A percentile compares a stretch with the other conserved stretches of the same genome.
phyloP scores from a whole-genome alignment of 495 filamentous ascomycete genomes.

The Viridothelium virens region DNA sequence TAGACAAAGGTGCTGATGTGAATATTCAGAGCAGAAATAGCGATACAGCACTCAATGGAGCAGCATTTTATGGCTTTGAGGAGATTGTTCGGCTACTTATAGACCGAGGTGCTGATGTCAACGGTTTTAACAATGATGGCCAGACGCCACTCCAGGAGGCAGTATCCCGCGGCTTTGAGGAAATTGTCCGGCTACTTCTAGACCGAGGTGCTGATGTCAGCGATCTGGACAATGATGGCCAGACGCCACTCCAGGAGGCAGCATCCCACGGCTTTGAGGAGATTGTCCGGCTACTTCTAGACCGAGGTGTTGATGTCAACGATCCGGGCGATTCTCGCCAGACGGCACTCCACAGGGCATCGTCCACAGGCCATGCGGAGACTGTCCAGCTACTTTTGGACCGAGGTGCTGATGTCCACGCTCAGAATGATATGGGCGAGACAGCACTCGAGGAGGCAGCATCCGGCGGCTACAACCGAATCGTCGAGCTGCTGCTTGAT shows the following conservation, averaged over 20 bases:
- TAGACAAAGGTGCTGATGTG: no score
- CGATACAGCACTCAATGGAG: no score
- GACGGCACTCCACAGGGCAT: constrained; percentile 13
- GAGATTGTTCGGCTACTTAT: no score
- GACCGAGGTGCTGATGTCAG: constrained; percentile 16
- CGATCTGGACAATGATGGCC: constrained; percentile 10
- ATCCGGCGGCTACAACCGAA: not conserved
- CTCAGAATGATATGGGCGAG: constrained; percentile 2
- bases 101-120: no score
- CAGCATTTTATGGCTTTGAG: no score
- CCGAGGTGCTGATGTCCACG: constrained; percentile 15
- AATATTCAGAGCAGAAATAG: no score
- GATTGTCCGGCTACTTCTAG: constrained; percentile 12
- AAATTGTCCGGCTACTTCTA: constrained; percentile 16
- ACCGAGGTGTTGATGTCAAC: constrained; percentile 15
- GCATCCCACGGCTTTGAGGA: constrained; percentile 13
- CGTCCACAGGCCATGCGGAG: constrained; percentile 15
- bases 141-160: constrained; percentile 20
- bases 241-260: constrained; percentile 15
- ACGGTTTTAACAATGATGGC: no score
- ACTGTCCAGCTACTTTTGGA: constrained; percentile 10
- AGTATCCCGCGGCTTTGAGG: constrained; percentile 6
- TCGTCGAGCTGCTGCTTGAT: constrained; percentile 12
- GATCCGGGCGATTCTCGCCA: not conserved
- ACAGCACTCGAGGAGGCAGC: constrained; percentile 13